Evolutionary conservation across 805 yeast genomes (phyloP), one percentile per base, ranked within the genome.

Genomic region (Candida parachauliodes): DNA sequence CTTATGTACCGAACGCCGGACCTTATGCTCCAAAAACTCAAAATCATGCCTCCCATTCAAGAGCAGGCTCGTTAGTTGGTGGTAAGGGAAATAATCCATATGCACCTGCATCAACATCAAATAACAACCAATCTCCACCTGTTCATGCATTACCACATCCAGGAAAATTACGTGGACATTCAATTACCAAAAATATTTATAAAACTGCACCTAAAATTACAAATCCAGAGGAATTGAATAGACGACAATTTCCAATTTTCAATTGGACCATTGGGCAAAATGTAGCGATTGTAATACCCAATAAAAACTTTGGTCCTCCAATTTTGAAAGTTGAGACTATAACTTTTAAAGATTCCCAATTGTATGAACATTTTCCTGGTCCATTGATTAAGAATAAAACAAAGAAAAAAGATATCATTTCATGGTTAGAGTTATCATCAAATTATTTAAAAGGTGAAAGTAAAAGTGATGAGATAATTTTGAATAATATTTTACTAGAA

Each of bases 191-290:
- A 7, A 54, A 48, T 38, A 42, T 52, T 15, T 49, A 46, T 32
- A 31, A 32, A 25, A 39, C 37, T 10, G 41, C 40, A 28, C 32
- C 43, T 3, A 42, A 42, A 21, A 36, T 29, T 15, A 37, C 39
- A 9, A 73, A 79, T 43, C 83, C 85, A 6, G 74, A 73, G 36
- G 74, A 78, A 17, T 56, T 82, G 36, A 57, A 69, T 17, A 59
- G 63, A 32, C 68, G 83, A 38, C 95, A 85, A 52, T 83, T 83
- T 59, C 95, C 96, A 0, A 53, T 88, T 23, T 83, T 86, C 54
- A 68, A 73, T 41, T 88, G 93, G 83, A 57, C 64, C 35, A 42
- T 46, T 20, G 55, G 67, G 1, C 55, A 52, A 20, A 55, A 51
- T n/a, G 55, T 55, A 3, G 59, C 50, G 1, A 39, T 41, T 15